Percentiles rank a stretch among this genome's conserved stretches.
Evolutionary conservation across 208 protist species (phyloP).

Genomic region (Vickermania spadyakhi): DNA sequence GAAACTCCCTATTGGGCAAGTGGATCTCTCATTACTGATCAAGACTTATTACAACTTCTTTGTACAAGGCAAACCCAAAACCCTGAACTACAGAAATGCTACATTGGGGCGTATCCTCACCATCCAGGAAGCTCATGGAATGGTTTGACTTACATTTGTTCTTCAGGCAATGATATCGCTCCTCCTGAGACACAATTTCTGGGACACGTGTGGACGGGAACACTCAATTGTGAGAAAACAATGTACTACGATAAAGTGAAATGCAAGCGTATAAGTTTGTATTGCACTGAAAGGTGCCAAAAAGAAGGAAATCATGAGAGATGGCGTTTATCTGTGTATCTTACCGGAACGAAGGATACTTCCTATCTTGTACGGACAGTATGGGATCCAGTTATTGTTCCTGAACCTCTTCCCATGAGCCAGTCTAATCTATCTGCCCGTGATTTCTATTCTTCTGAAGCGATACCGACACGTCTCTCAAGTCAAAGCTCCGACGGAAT

Average conservation of each 20-base stretch:
- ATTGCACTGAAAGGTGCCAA: slow-evolving; percentile 70
- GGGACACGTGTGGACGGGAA: slow-evolving; percentile 57
- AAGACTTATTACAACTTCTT: slow-evolving; percentile 44
- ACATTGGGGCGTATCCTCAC: slow-evolving; percentile 50
- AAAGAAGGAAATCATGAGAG: slow-evolving; percentile 30
- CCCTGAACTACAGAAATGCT: slow-evolving; percentile 59
- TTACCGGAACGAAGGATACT: slow-evolving; percentile 25
- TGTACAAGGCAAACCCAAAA: slow-evolving; percentile 45
- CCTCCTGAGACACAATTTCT: slow-evolving; percentile 36
- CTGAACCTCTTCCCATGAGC: slow-evolving; percentile 40
- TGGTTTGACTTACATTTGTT: slow-evolving; percentile 61
- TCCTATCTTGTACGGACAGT: slow-evolving; percentile 35
- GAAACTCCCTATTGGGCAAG: slow-evolving; percentile 75
- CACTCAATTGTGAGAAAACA: slow-evolving; percentile 32
- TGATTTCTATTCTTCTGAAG: slow-evolving; percentile 38
- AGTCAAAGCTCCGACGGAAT: slow-evolving; percentile 15
- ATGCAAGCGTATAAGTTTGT: slow-evolving; percentile 43
- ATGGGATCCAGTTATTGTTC: slow-evolving; percentile 65
- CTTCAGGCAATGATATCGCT: slow-evolving; percentile 25
- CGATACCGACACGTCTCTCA: slow-evolving; percentile 21
- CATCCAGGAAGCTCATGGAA: slow-evolving; percentile 59
- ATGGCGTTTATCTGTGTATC: slow-evolving; percentile 58
- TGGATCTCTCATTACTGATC: slow-evolving; percentile 33
- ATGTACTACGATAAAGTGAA: slow-evolving; percentile 42
- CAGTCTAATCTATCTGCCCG: slow-evolving; percentile 31